Base-by-base conservation (phyloP, 805 yeast genomes). In the Suhomyces sp. region DNA sequence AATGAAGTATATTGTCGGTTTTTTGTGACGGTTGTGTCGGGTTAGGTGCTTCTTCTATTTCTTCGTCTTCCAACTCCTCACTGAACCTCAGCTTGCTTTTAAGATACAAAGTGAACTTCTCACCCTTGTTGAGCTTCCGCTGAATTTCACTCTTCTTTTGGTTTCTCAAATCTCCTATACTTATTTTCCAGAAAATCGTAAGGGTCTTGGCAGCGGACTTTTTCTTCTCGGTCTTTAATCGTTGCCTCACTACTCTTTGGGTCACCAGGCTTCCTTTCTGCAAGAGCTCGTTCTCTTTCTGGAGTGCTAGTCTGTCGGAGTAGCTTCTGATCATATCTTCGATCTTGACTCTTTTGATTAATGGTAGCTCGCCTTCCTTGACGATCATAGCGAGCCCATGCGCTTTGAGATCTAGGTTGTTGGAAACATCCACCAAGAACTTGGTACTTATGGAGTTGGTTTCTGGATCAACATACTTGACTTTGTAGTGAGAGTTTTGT, bases 141-240 rank as follows among this genome's bases (percentile, higher is more conserved):
- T 66, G 59, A 15, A 83, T 77, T 57, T 83, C 87, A 49, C 73
- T 71, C 12, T 68, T 67, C 60, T 83, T 83, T 53, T 83, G 87
- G 37, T 77, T 75, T 24, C 60, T 62, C 51, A 83, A 66, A 63
- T 83, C 87, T 41, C 77, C 75, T 31, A 68, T 63, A n/a, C 78
- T 76, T 19, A 83, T 83, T 45, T 78, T 76, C 87, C 87, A 83
- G 9, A 83, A 75, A 3, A 83, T 62, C 43, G 76, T 76, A 31
- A 83, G 65, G 29, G 75, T 66, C 56, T 83, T 83, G n/a, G 73
- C 54, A 29, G 73, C 72, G 0, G 72, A 64, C 50, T 69, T 71
- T 56, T 72, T 75, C 62, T 63, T 65, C 45, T 71, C 75, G 1
- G 67, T 66, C 43, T 62, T 66, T 19, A 64, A 62, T 29, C 72